Conservation (phyloP, 768 basidiomycete genomes). For the Collybia sp. region DNA sequence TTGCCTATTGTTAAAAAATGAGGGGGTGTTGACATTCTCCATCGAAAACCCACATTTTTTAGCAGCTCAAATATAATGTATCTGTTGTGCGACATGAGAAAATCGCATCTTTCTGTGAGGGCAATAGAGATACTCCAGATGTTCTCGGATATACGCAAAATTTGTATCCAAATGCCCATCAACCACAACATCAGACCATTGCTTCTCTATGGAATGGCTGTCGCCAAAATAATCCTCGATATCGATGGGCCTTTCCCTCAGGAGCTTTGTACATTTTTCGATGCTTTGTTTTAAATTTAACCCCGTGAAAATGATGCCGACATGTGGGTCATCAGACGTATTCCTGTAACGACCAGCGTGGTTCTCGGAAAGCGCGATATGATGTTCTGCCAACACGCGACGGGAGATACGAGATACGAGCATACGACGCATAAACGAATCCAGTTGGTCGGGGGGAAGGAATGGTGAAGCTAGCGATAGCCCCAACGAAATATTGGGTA, state of each 20-base stretch:
- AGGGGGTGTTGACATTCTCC: neutral
- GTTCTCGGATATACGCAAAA: conserved; percentile 84
- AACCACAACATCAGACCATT: conserved; percentile 62
- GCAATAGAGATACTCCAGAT: conserved; percentile 61
- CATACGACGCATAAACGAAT: conserved; percentile 90
- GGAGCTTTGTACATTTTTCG: conserved; percentile 57
- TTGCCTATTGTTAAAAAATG: conserved; percentile 41
- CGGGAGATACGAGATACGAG: conserved; percentile 86
- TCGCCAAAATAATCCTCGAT: conserved; percentile 32
- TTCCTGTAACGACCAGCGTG: conserved; percentile 33
- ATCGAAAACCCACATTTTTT: conserved; percentile 61
- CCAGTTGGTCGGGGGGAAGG: conserved; percentile 72
- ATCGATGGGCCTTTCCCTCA: conserved; percentile 44
- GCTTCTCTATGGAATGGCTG: conserved; percentile 16
- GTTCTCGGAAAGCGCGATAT: conserved; percentile 72
- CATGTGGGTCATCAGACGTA: conserved; percentile 48
- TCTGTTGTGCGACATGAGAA: conserved; percentile 25
- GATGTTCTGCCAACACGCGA: conserved; percentile 85
- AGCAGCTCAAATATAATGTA: conserved; percentile 88
- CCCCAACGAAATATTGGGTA: conserved; percentile 79
- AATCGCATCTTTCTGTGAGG: neutral
- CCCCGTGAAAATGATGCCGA: conserved; percentile 82
- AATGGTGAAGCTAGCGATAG: conserved; percentile 81
- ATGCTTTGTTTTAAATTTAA: conserved; percentile 68
- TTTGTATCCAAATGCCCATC: conserved; percentile 68